Evolutionary conservation across 177 flowering plant genomes (phyloP), one percentile per base, ranked within the genome.

Genomic region (Vitis hybrid): DNA sequence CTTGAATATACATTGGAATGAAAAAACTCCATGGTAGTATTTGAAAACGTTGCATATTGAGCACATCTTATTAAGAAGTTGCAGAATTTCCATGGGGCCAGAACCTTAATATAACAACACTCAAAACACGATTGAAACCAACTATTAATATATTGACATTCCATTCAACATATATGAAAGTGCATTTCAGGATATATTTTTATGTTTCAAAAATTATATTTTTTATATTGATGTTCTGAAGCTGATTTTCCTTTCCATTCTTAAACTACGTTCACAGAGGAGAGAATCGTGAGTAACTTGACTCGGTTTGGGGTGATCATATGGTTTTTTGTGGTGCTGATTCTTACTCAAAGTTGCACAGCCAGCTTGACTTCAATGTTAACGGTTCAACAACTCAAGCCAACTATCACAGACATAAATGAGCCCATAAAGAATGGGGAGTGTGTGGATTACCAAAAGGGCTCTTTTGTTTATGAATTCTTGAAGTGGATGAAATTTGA

Each of bases 271-370:
- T 14, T 64, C 45, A 11, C 60, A 66, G 69, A 59, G 69, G 69
- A 66, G 70, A 79, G 60, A 56, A 71, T 84, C 34, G 51, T 76
- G 21, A 78, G 80, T 78, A 83, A 78, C 62, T 69, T 78, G 72
- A 66, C 80, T 4, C 66, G 83, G 39, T 76, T 83, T 67, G 86
- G 81, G 61, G 60, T 81, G 72, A 80, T 81, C 17, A 72, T 80
- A 60, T 85, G 88, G 88, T 48, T 78, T 13, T 81, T 85, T 19
- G 83, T 83, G 15, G 85, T 85, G 15, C 76, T 83, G 5, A 75
- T 83, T 2, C 76, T 85, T 3, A 81, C 81, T 2, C 79, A 80
- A 3, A 85, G 82, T 51, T 85, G 81, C 74, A 85, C 88, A 0
- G 88, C 88, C 1, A 83, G 82, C 62, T 77, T 85, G 15, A 73